phyloP scores from a whole-genome alignment of 495 filamentous ascomycete species.

The Podospora tetraspora region DNA sequence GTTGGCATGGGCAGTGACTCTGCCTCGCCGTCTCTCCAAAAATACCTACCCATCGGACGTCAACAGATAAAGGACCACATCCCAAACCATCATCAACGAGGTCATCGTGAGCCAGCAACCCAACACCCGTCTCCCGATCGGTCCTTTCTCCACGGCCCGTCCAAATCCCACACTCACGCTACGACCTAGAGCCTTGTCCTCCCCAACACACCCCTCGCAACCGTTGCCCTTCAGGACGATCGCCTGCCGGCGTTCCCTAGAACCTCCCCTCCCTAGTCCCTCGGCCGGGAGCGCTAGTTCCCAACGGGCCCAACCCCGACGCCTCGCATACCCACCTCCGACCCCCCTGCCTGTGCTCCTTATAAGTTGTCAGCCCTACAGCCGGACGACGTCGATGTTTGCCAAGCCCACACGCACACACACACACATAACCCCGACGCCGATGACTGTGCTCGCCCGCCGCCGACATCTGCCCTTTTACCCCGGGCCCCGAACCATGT shows the following conservation, averaged over 20 bases:
- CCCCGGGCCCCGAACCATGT: slow-evolving; percentile 22
- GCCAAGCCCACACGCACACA: background rate
- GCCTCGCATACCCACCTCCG: slow-evolving; percentile 25
- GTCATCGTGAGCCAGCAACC: background rate
- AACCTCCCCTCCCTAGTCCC: slow-evolving; percentile 8
- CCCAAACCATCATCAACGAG: background rate
- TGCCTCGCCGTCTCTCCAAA: slow-evolving; percentile 7
- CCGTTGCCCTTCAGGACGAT: slow-evolving; percentile 1
- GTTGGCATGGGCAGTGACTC: background rate
- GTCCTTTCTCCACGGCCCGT: background rate
- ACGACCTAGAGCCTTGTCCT: background rate
- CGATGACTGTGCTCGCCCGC: slow-evolving; percentile 1
- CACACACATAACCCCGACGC: background rate
- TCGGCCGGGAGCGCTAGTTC: slow-evolving; percentile 24
- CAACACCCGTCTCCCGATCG: background rate
- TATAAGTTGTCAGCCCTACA: slow-evolving; percentile 35
- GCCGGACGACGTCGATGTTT: background rate
- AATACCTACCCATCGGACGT: slow-evolving; percentile 1
- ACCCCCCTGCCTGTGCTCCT: slow-evolving; percentile 15
- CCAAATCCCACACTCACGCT: background rate
- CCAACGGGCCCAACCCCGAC: slow-evolving; percentile 28
- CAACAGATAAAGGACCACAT: background rate
- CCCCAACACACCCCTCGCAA: background rate
- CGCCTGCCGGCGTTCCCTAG: background rate
- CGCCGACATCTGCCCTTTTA: background rate